A percentile compares a stretch with the other conserved stretches of the same genome.
These are phyloP conservation scores for Sugiyamaella paludigena DNA, from an alignment of 1,139 yeast genomes.

Conservation along the genomic window DNA sequence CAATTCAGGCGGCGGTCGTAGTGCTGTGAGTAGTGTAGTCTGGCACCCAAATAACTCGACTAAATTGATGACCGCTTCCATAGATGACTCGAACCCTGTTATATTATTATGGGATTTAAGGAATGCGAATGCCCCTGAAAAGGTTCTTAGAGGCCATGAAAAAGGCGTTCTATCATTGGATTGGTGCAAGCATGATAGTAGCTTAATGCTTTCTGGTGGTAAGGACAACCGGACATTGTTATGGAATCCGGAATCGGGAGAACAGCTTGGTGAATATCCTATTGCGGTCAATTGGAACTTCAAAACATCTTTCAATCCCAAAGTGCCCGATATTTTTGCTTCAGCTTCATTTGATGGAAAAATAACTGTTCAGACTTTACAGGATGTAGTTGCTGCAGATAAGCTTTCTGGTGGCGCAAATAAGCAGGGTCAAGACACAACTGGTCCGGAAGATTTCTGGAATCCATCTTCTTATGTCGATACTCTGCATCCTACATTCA, in stretches of 20 bases:
- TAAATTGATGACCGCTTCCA: conserved; percentile 82
- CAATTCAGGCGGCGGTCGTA: conserved; percentile 32
- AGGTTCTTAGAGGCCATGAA: conserved; percentile 71
- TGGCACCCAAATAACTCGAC: conserved; percentile 92
- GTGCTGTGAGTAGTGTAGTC: conserved; percentile 47
- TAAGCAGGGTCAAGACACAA: conserved; percentile 25
- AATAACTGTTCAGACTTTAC: conserved; percentile 78
- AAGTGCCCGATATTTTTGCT: conserved; percentile 87
- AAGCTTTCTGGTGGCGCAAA: conserved; percentile 3
- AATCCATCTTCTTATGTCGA: conserved; percentile 64
- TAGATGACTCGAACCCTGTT: conserved; percentile 74
- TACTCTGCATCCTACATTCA: conserved; percentile 62
- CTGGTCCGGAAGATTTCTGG: conserved; percentile 77
- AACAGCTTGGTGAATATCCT: conserved; percentile 81
- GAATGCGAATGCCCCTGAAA: conserved; percentile 86
- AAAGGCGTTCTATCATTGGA: conserved; percentile 88
- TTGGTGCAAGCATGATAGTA: conserved; percentile 87
- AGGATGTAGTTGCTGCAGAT: conserved; percentile 52
- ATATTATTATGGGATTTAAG: conserved; percentile 92
- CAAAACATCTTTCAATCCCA: conserved; percentile 81
- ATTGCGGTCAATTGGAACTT: conserved; percentile 93
- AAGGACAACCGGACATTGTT: conserved; percentile 83
- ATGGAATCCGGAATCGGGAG: conserved; percentile 83
- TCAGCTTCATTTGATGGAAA: conserved; percentile 92
- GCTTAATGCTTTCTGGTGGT: conserved; percentile 79